Percentiles rank a stretch among this genome's conserved stretches.
phyloP scores from a whole-genome alignment of 192 early-diverging fungal species.

The Allomyces macrogynus region DNA sequence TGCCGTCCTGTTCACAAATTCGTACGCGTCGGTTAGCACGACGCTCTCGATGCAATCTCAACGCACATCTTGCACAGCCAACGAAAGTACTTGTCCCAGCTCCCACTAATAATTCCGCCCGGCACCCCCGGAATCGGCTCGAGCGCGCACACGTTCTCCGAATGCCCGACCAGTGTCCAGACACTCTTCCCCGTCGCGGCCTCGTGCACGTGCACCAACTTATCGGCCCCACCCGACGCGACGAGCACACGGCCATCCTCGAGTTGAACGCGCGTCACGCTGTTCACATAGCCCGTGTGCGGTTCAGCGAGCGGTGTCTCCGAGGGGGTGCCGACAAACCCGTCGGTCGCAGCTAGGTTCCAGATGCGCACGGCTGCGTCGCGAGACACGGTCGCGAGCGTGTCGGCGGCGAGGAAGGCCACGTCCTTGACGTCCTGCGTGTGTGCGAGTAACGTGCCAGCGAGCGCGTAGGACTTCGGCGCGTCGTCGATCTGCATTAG shows the following conservation, averaged over 20 bases:
- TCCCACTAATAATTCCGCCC: constrained; percentile 72
- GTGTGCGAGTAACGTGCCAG: not conserved
- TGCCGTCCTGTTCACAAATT: constrained; percentile 37
- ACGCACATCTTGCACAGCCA: not conserved
- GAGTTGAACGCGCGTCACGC: not conserved
- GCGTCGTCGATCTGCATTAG: too few relatives aligned
- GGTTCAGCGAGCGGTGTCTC: not conserved
- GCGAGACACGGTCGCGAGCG: constrained; percentile 48
- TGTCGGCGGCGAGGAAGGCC: constrained; percentile 24
- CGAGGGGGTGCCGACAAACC: not conserved
- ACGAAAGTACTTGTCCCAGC: constrained; percentile 72
- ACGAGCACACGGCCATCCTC: constrained; percentile 24
- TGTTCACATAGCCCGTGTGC: not conserved
- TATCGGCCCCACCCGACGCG: constrained; percentile 64
- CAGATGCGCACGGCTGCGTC: constrained; percentile 34
- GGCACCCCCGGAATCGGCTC: constrained; percentile 22
- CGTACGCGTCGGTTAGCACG: not conserved
- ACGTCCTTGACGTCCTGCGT: constrained; percentile 44
- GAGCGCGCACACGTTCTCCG: constrained; percentile 69
- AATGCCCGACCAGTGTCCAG: constrained; percentile 56
- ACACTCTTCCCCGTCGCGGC: constrained; percentile 34
- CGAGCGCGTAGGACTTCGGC: too few relatives aligned
- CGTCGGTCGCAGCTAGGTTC: not conserved
- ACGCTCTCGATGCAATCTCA: not conserved
- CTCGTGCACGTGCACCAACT: constrained; percentile 62